A percentile compares a stretch with the other conserved stretches of the same genome.
Evolutionary conservation across 352 stramenopile genomes (phyloP).

Genomic region (Globisporangium orthogonon): DNA sequence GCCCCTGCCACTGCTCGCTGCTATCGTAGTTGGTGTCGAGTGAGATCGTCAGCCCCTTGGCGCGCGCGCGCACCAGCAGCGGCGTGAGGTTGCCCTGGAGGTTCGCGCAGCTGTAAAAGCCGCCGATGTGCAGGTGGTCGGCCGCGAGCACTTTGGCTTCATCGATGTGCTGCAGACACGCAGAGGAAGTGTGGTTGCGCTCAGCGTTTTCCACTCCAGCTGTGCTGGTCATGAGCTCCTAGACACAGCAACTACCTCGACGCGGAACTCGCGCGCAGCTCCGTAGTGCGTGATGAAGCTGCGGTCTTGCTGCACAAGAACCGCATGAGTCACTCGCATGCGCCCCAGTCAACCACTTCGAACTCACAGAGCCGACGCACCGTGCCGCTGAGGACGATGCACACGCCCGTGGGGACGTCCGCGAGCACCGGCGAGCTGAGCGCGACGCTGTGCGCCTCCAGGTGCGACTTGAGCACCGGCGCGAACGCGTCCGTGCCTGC

Average conservation of each 20-base stretch:
- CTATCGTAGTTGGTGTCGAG: slow-evolving; percentile 85
- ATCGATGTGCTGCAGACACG: slow-evolving; percentile 49
- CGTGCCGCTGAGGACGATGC: slow-evolving; percentile 69
- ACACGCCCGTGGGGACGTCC: slow-evolving; percentile 54
- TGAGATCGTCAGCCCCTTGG: slow-evolving; percentile 64
- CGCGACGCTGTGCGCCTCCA: slow-evolving; percentile 26
- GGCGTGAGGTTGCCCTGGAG: slow-evolving; percentile 54
- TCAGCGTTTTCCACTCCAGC: neutral
- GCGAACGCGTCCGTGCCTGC: slow-evolving; percentile 41
- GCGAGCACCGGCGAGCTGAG: slow-evolving; percentile 38
- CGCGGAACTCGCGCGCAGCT: slow-evolving; percentile 45
- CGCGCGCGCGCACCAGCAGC: slow-evolving; percentile 45
- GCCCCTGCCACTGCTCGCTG: slow-evolving; percentile 51
- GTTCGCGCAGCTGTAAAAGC: slow-evolving; percentile 71
- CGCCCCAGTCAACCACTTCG: neutral
- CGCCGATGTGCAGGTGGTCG: slow-evolving; percentile 73
- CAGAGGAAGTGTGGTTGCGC: neutral
- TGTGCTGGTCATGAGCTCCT: neutral
- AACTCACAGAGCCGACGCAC: slow-evolving; percentile 14
- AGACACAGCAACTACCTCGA: slow-evolving; percentile 30
- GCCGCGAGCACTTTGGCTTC: slow-evolving; percentile 44
- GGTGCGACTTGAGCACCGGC: slow-evolving; percentile 37
- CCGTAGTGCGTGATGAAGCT: slow-evolving; percentile 84
- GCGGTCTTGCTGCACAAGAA: slow-evolving; percentile 41
- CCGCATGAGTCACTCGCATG: neutral